Evolutionary conservation across 2,329 filamentous ascomycete species (phyloP), one percentile per base, ranked within the genome.

Genomic region (Calonectria multiphialidica): DNA sequence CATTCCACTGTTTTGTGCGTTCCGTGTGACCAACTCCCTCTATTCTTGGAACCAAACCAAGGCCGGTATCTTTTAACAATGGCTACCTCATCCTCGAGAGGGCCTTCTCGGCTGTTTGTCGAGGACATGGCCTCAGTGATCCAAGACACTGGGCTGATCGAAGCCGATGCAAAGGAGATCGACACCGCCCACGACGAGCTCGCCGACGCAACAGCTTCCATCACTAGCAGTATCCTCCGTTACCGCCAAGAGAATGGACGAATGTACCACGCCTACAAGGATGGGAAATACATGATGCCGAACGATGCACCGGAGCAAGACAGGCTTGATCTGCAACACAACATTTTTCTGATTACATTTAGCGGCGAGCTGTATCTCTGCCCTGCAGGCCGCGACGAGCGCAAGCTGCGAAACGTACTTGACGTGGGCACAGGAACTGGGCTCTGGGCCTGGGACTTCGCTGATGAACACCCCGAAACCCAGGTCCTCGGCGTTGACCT

Each of bases 181-280:
- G 59, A 75, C 37, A 64, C 72, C 18, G 68, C 62, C 1, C 68
- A 30, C 2, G 49, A 61, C 0, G 37, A 55, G 5, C 47, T n/a
- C 1, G 53, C 18, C 16, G 71, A 53, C 9, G 72, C 75, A 1
- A 81, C 78, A 1, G 72, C 77, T 0, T 80, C 77, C 1, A 66
- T 80, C 2, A 70, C 8, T n/a, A 77, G 70, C 1, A 79, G 72
- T 9, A 75, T 80, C 6, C 65, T 78, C 2, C 73, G 68, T 3
- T 80, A 80, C 25, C 74, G 79, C 9, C 44, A 76, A 21, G 80
- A 81, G 28, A 80, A 81, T 13, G 79, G 80, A 1, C 74, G 79
- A 13, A 80, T 77, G 0, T 81, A 81, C n/a, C 79, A 81, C 37
- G 76, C 72, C 0, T 80, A 79, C 53, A 80, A 81, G 25, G 81